Evolutionary conservation across 192 early-diverging fungal genomes (phyloP).

Genomic region (Gamsiella multidivaricata): DNA sequence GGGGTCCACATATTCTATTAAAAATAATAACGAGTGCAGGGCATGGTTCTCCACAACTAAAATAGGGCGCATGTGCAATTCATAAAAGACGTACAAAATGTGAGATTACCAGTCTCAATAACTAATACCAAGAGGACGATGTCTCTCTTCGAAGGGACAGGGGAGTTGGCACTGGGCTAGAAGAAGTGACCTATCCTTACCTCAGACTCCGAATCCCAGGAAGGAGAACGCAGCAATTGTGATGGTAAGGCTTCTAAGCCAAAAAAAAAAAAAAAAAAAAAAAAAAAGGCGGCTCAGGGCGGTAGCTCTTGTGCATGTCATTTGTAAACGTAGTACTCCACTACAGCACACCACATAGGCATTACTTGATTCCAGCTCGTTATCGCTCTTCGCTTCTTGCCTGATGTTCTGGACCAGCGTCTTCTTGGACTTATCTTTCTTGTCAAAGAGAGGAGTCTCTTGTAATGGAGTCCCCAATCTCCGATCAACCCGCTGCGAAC

Average conservation of each 20-base stretch:
- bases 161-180: conserved; percentile 1
- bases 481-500: no score
- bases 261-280: neutral
- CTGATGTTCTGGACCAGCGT: neutral
- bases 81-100: no score
- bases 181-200: neutral
- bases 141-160: neutral
- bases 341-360: neutral
- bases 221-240: conserved; percentile 4
- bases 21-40: neutral
- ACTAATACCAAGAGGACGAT: neutral
- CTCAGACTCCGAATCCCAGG: neutral
- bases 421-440: no score
- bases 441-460: no score
- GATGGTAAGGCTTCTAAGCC: neutral
- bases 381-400: neutral
- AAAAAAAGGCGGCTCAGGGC: neutral
- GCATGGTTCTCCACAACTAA: conserved; percentile 2
- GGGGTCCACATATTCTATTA: conserved; percentile 3
- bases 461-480: no score
- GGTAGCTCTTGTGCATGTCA: neutral
- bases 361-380: neutral
- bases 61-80: neutral
- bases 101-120: conserved; percentile 4
- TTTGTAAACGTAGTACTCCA: no score